Evolutionary conservation across 352 stramenopile species (phyloP), one percentile per base, ranked within the genome.

Genomic region (Elongisporangium prolatum): DNA sequence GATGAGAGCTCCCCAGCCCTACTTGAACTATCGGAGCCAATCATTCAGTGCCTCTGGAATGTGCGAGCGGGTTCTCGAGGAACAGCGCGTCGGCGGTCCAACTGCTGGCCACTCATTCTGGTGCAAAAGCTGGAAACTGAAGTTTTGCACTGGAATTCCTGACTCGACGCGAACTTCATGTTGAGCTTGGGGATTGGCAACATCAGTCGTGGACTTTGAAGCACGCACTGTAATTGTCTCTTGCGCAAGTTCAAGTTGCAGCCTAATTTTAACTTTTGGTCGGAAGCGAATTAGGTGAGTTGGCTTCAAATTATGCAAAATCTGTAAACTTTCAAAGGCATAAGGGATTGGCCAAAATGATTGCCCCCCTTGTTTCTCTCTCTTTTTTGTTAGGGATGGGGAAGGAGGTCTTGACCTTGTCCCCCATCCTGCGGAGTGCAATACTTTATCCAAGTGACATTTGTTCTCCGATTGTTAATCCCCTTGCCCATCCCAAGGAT

Each of bases 11-110:
- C 16, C 62, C 56, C 24, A 68, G 0, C 56, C 62, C 62, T 68
- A 64, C 56, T 68, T 68, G 62, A 68, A 57, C 52, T 61, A 48
- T 18, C 14, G 62, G 57, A 52, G 24, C 62, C 62, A 68, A 68
- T 68, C 21, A 55, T 28, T 38, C 34, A 44, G 34, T 44, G 34
- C 34, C 34, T 9, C 34, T 44, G 34, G 34, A 25, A 21, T 20
- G 55, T 16, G 21, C 40, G 34, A 54, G 40, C 17, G 9, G 9
- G 17, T 54, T 21, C 20, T 18, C 50, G 28, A 22, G 48, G 21
- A 52, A 22, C 28, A 61, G 18, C 22, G 21, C 21, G 21, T 5
- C 2, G 50, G 28, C 28, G 18, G 21, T 22, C 18, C 20, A 54
- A 54, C 21, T 54, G 21, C 21, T 22, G 50, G 28, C 50, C 50